phyloP scores from a whole-genome alignment of 495 filamentous ascomycete species.

The Penicillium salamii region DNA sequence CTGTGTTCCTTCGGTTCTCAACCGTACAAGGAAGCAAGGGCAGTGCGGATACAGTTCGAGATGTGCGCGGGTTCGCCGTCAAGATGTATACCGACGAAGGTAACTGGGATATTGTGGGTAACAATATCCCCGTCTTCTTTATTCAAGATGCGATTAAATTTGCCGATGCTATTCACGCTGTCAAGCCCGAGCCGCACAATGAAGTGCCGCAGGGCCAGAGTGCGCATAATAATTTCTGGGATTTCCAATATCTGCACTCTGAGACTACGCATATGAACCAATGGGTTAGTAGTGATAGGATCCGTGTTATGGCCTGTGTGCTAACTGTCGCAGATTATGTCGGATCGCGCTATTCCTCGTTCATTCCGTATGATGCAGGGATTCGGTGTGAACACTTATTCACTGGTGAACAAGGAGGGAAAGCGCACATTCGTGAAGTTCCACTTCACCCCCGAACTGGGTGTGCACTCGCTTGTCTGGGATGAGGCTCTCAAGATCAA shows the following conservation, averaged over 20 bases:
- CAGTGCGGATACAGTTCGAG: conserved; percentile 75
- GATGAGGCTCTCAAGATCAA: conserved; percentile 81
- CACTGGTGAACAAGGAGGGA: conserved; percentile 66
- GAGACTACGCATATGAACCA: conserved; percentile 85
- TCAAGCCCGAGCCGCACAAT: conserved; percentile 78
- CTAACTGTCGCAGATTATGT: conserved; percentile 54
- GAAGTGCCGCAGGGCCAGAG: conserved; percentile 62
- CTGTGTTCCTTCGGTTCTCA: conserved; percentile 78
- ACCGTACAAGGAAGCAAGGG: conserved; percentile 77
- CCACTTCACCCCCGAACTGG: conserved; percentile 71
- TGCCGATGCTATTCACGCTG: conserved; percentile 62
- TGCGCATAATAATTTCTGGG: conserved; percentile 65
- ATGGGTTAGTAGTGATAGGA: conserved; percentile 54
- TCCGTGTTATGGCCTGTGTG: not conserved
- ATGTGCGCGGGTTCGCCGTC: conserved; percentile 78
- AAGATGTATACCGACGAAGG: conserved; percentile 64
- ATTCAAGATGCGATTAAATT: conserved; percentile 51
- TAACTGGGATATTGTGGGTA: conserved; percentile 68
- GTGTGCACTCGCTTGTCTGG: conserved; percentile 83
- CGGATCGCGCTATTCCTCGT: conserved; percentile 74
- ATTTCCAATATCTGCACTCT: conserved; percentile 52
- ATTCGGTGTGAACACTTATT: conserved; percentile 85
- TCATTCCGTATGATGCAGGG: conserved; percentile 89
- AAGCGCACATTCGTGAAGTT: conserved; percentile 82
- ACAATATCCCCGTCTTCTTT: conserved; percentile 50